These are phyloP conservation scores for Pisolithus microcarpus DNA, from an alignment of 768 basidiomycete genomes.

Conservation along the genomic window DNA sequence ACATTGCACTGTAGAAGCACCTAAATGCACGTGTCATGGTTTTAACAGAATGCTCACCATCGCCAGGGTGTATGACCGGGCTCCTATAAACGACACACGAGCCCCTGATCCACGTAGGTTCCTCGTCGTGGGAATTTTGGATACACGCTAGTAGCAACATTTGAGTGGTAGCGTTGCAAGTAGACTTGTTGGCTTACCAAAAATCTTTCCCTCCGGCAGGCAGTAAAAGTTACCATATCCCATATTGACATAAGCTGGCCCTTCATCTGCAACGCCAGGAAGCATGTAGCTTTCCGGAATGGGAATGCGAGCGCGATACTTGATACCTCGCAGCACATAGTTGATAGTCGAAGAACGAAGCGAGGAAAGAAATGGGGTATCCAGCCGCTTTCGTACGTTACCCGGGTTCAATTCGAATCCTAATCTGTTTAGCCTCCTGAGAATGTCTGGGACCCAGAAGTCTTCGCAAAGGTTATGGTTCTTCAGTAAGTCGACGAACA, in stretches of 20 bases:
- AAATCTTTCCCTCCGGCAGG: slow-evolving; percentile 54
- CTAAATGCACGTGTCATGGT: background rate
- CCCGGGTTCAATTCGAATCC: slow-evolving; percentile 41
- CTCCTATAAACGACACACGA: slow-evolving; percentile 58
- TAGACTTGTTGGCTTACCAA: slow-evolving; percentile 38
- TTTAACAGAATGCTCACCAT: slow-evolving; percentile 38
- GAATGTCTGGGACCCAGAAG: slow-evolving; percentile 45
- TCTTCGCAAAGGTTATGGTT: slow-evolving; percentile 37
- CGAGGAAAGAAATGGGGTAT: slow-evolving; percentile 51
- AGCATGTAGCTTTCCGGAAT: slow-evolving; percentile 62
- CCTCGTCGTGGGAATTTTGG: slow-evolving; percentile 38
- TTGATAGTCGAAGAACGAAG: slow-evolving; percentile 56
- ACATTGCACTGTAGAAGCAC: slow-evolving; percentile 46
- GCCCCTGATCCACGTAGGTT: slow-evolving; percentile 54
- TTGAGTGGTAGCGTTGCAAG: background rate
- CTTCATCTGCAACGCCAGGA: slow-evolving; percentile 81
- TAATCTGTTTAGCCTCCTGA: slow-evolving; percentile 41
- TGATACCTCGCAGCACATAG: slow-evolving; percentile 64
- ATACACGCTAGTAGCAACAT: slow-evolving; percentile 42
- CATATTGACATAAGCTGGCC: slow-evolving; percentile 49
- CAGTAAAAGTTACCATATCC: slow-evolving; percentile 48
- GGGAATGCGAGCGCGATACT: slow-evolving; percentile 67
- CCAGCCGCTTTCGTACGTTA: slow-evolving; percentile 29
- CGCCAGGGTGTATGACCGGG: slow-evolving; percentile 74
- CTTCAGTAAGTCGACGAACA: slow-evolving; percentile 44